Evolutionary conservation across 768 basidiomycete genomes (phyloP), one percentile per base, ranked within the genome.

Genomic region (Holtermanniella nyarrowii): DNA sequence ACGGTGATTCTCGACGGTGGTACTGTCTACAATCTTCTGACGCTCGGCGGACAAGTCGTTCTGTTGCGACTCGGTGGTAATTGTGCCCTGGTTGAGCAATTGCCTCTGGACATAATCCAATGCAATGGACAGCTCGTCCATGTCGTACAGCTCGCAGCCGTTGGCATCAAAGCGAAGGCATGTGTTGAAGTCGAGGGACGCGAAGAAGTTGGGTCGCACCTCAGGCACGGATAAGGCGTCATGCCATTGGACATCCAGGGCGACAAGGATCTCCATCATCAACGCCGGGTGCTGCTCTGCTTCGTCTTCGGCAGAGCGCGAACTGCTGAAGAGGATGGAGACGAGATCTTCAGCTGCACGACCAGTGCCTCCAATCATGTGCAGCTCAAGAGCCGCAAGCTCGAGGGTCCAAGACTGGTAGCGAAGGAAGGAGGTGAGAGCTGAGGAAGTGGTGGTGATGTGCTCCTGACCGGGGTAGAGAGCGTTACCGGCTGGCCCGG

Each of bases 251-350:
- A 96, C 84, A 66, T 83, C 81, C 60, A 96, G 74, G 0, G 87
- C 86, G 63, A 87, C 84, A 43, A 96, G 75, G 48, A 88, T 80
- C 69, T 93, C 89, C 60, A 93, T 83, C 68, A 95, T 82, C 22
- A 85, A 79, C 60, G 88, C 77, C 49, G 88, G 81, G 0, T 85
- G 84, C 65, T 90, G 89, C 12, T 57, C 60, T 24, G 54, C 55
- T 24, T 79, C 72, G 13, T 78, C 76, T 46, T 77, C 77, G 13
- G 75, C 67, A 27, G 76, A 67, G 42, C 68, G 66, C 23, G 59
- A 65, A 31, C 54, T 62, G 3, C 83, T 84, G 59, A 90, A 93
- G 0, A 95, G 74, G 13, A 86, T 81, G n/a, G 83, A 80, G 24
- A 95, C 73, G 13, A 93, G 76, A 53, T 85, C 83, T 1, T 79